Evolutionary conservation across 2,329 filamentous ascomycete species (phyloP).

Genomic region (Aspergillus ochraceoroseus): DNA sequence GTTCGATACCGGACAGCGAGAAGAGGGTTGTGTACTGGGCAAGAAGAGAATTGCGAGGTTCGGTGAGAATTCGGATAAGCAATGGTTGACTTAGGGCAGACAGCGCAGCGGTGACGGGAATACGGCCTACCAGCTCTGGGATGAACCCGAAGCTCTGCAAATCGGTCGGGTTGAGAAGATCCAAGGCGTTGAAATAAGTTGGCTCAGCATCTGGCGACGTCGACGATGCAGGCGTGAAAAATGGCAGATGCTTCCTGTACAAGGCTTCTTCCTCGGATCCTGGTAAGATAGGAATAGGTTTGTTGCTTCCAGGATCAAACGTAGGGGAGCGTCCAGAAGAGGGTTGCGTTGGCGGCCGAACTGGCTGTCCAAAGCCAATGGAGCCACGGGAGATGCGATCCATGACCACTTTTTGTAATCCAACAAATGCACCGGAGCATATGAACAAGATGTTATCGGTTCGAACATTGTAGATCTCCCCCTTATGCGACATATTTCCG

Average conservation of each 20-base stretch:
- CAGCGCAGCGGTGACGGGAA: conserved; percentile 84
- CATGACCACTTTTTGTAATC: conserved; percentile 79
- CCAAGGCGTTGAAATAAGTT: conserved; percentile 56
- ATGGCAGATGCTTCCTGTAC: conserved; percentile 56
- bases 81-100: conserved; percentile 64
- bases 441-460: conserved; percentile 98
- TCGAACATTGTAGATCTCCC: conserved; percentile 66
- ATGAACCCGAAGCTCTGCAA: conserved; percentile 86
- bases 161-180: conserved; percentile 69
- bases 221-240: conserved; percentile 54
- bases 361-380: conserved; percentile 84
- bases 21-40: conserved; percentile 88
- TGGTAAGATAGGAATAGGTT: conserved; percentile 51
- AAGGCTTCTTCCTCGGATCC: conserved; percentile 61
- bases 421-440: conserved; percentile 91
- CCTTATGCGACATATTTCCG: conserved; percentile 44
- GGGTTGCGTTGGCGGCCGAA: conserved; percentile 51
- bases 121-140: conserved; percentile 88
- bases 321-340: conserved; percentile 26
- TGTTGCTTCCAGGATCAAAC: conserved; percentile 25
- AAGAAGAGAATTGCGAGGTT: conserved; percentile 82
- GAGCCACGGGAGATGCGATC: conserved; percentile 80
- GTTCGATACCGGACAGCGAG: conserved; percentile 67
- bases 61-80: conserved; percentile 82
- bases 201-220: conserved; percentile 40